Evolutionary conservation across 441 rosid genomes (phyloP).

Genomic region (Populus trichocarpa): DNA sequence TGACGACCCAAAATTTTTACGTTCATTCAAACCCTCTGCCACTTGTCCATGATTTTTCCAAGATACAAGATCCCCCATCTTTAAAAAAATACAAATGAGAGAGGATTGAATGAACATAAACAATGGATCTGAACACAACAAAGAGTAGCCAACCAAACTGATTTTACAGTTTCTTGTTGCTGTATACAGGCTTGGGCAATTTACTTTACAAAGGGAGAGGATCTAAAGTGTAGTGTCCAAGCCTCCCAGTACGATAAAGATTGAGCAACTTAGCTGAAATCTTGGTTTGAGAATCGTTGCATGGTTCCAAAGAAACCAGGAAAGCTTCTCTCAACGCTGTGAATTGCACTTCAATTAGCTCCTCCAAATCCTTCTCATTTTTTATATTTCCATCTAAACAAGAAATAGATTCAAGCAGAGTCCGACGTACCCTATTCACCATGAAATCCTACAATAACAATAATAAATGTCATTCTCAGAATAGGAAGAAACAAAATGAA

Average conservation of each 20-base stretch:
- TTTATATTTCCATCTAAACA: slow-evolving; percentile 29
- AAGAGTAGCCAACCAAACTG: no score
- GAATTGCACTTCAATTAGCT: slow-evolving; percentile 46
- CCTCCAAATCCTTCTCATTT: slow-evolving; percentile 29
- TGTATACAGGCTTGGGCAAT: not conserved
- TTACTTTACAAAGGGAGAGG: not conserved
- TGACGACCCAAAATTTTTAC: not conserved
- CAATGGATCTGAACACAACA: no score
- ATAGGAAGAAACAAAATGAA: not conserved
- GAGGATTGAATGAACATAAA: no score
- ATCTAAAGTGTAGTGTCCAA: slow-evolving; percentile 59
- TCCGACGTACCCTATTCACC: slow-evolving; percentile 50
- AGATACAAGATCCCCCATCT: no score
- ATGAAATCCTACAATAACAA: slow-evolving; percentile 41
- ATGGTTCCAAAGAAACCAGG: slow-evolving; percentile 31
- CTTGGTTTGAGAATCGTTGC: slow-evolving; percentile 27
- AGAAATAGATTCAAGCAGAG: slow-evolving; percentile 44
- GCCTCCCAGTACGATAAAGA: slow-evolving; percentile 65
- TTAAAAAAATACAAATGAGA: no score
- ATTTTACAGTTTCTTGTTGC: not conserved
- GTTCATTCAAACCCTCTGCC: not conserved
- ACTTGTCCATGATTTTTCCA: no score
- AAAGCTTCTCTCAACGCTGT: slow-evolving; percentile 38
- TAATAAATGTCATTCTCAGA: not conserved
- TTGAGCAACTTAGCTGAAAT: slow-evolving; percentile 59